These are phyloP conservation scores for Berberis vulgaris DNA, from an alignment of 164 flowering plant species.

Conservation along the genomic window DNA sequence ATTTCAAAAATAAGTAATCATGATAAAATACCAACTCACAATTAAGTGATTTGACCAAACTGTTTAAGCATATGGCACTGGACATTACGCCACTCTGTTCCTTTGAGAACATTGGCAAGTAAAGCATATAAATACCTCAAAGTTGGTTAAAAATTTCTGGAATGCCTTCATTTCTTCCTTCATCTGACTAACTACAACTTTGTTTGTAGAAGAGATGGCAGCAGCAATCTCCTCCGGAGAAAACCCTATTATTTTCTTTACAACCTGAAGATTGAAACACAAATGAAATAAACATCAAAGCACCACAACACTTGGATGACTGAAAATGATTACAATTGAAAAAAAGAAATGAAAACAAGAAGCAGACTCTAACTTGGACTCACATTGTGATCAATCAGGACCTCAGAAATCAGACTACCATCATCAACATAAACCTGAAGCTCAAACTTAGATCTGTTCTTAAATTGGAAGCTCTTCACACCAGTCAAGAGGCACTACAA, in stretches of 20 bases:
- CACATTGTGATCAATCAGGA: constrained; percentile 70
- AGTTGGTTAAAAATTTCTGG: constrained; percentile 55
- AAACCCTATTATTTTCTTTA: constrained; percentile 51
- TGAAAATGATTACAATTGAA: no score
- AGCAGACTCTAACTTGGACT: constrained; percentile 19
- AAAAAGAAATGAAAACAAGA: not conserved
- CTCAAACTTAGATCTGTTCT: constrained; percentile 45
- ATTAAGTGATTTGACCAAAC: no score
- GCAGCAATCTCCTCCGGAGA: constrained; percentile 69
- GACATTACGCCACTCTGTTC: no score
- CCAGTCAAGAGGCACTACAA: constrained; percentile 87
- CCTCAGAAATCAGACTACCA: constrained; percentile 89
- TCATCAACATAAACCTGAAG: constrained; percentile 80
- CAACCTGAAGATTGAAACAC: constrained; percentile 42
- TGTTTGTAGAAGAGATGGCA: constrained; percentile 58
- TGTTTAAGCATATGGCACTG: no score
- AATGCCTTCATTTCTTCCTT: constrained; percentile 53
- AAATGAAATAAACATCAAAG: not conserved
- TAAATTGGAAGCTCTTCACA: constrained; percentile 69
- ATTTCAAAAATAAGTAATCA: no score
- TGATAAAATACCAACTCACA: no score
- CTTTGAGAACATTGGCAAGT: not conserved
- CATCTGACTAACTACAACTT: constrained; percentile 33
- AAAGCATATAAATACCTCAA: constrained; percentile 53
- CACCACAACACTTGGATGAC: not conserved